Conservation (phyloP, 768 basidiomycete species). For the Rhizopogon roseolus region DNA sequence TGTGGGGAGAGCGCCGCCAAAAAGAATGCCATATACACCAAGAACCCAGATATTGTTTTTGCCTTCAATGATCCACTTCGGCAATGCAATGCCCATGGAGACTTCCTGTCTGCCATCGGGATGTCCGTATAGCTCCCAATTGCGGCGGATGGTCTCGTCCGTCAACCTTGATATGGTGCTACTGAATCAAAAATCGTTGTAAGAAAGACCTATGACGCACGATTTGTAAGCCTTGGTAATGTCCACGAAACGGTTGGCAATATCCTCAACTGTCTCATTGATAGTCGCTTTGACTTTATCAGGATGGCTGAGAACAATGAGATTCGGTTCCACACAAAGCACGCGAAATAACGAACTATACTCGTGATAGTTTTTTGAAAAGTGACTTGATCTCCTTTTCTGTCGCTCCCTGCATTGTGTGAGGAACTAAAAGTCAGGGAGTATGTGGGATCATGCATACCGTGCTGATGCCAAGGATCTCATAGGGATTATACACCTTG, state of each 20-base stretch:
- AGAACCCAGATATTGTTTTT: slow-evolving; percentile 91
- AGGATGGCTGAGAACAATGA: slow-evolving; percentile 63
- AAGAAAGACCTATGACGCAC: slow-evolving; percentile 34
- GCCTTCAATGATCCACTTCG: slow-evolving; percentile 88
- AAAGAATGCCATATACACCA: slow-evolving; percentile 79
- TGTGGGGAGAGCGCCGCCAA: slow-evolving; percentile 81
- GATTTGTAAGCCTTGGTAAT: slow-evolving; percentile 98
- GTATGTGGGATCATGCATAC: slow-evolving; percentile 36
- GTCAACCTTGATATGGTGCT: slow-evolving; percentile 54
- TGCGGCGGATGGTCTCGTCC: slow-evolving; percentile 87
- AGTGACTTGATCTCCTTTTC: slow-evolving; percentile 95
- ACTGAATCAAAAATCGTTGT: not conserved
- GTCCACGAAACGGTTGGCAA: slow-evolving; percentile 82
- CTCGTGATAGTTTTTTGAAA: slow-evolving; percentile 86
- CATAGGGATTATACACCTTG: slow-evolving; percentile 89
- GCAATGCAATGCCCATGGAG: slow-evolving; percentile 92
- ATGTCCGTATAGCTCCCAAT: slow-evolving; percentile 85
- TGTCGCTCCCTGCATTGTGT: slow-evolving; percentile 44
- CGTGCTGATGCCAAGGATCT: slow-evolving; percentile 75
- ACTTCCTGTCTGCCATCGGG: slow-evolving; percentile 97
- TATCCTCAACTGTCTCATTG: slow-evolving; percentile 83
- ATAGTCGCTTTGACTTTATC: slow-evolving; percentile 87
- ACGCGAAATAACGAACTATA: slow-evolving; percentile 53
- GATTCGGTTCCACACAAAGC: not conserved
- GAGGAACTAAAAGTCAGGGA: not conserved